Evolutionary conservation across 2,329 filamentous ascomycete species (phyloP).

Genomic region (Truncatella angustata): DNA sequence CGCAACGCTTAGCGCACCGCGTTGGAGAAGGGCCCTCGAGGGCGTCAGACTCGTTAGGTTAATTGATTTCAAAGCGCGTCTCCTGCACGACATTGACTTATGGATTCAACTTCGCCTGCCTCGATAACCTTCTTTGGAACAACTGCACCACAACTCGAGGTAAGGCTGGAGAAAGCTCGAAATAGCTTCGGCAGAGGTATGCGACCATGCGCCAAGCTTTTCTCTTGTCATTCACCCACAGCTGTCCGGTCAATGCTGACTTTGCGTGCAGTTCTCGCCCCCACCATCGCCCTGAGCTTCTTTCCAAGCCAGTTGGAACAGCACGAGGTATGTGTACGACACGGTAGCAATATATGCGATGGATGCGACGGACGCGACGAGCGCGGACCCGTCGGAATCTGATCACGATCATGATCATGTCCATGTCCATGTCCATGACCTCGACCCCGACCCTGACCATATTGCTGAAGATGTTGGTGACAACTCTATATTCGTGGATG

Average conservation of each 20-base stretch:
- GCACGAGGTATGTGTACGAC: background rate
- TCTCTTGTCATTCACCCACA: background rate
- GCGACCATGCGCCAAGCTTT: background rate
- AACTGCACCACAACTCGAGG: too few species aligned
- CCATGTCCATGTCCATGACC: background rate
- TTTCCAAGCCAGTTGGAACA: background rate
- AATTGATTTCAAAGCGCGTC: background rate
- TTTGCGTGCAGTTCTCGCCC: background rate
- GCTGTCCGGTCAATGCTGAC: background rate
- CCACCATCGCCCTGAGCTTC: background rate
- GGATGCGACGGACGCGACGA: background rate
- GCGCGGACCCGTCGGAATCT: background rate
- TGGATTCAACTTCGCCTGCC: background rate
- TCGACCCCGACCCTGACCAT: background rate
- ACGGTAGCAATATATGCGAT: background rate
- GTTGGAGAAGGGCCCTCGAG: too few species aligned
- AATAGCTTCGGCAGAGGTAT: background rate
- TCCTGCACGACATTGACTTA: too few species aligned
- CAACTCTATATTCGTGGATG: background rate
- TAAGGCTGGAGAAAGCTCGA: too few species aligned
- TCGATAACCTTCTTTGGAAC: background rate
- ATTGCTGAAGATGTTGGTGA: background rate
- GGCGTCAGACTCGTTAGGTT: background rate
- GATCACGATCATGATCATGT: background rate
- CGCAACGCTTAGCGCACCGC: too few species aligned